Base-by-base conservation (phyloP, 2,329 filamentous ascomycete genomes). In the Penicillium sp. region DNA sequence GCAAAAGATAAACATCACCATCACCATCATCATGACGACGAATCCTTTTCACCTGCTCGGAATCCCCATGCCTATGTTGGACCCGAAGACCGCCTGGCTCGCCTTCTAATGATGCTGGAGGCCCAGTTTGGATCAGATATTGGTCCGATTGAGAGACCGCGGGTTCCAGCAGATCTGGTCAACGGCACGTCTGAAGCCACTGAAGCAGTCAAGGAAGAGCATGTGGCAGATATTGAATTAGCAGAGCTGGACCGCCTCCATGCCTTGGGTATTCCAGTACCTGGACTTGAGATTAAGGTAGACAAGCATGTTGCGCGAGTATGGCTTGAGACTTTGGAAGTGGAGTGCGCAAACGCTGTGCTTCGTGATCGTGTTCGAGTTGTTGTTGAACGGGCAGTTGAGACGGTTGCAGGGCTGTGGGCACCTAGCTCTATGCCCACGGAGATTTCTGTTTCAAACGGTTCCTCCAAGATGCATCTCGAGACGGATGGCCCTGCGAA, bases 21-120 rank as follows among this genome's bases (percentile, higher is more conserved):
- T 43, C 64, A 68, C 39, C 57, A 63, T 9, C 79, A 69, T 36
- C 61, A 72, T 45, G 61, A 70, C 37, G 61, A 70, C 38, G 60
- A 66, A 33, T 59, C 70, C 34, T 47, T 55, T 4, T 66, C 76
- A 35, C 70, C 73, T 48, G 67, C 72, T 25, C 76, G 75, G 40
- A 93, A 95, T 64, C 85, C 84, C 0, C 89, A 95, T 67, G 80
- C 84, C 9, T 79, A 85, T 39, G 71, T 89, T 37, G 79, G 79
- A 8, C 77, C 90, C 0, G 77, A 85, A 39, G 88, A 95, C 58
- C 85, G 88, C 36, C 82, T 97, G 36, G 81, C 85, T 53, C 84
- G 91, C 32, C 82, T 98, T 18, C 86, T 94, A 71, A 88, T 95
- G 82, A 95, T 98, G 74, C 84, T 98, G 11, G 93, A 98, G 74